phyloP scores from a whole-genome alignment of 768 basidiomycete species.

The Collybia sp. region DNA sequence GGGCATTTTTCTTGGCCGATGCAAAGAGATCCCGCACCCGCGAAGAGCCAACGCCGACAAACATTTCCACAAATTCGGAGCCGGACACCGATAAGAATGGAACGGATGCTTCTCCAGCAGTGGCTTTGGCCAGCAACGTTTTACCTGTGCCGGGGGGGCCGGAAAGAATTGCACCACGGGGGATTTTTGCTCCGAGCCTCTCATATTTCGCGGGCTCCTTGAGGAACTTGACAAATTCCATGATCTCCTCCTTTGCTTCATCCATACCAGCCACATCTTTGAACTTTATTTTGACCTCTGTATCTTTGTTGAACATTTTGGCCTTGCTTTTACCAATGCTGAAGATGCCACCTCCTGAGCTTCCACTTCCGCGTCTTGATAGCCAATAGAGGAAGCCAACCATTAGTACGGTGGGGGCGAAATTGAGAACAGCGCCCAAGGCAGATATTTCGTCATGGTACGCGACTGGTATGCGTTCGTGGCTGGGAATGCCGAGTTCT shows the following conservation, averaged over 20 bases:
- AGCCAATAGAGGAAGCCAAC: constrained; percentile 89
- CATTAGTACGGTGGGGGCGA: constrained; percentile 92
- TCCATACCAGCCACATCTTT: constrained; percentile 99
- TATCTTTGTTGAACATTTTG: constrained; percentile 95
- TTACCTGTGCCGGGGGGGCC: constrained; percentile 98
- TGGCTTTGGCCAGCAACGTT: constrained; percentile 96
- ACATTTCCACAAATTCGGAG: constrained; percentile 99
- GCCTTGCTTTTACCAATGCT: constrained; percentile 95
- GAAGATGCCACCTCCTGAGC: constrained; percentile 87
- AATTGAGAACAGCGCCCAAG: constrained; percentile 75
- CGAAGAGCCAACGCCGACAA: constrained; percentile 97
- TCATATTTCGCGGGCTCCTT: constrained; percentile 95
- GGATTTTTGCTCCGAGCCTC: constrained; percentile 96
- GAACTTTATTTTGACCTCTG: constrained; percentile 89
- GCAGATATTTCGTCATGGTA: constrained; percentile 94
- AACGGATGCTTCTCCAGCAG: constrained; percentile 95
- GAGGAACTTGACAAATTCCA: constrained; percentile 99
- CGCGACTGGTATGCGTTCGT: constrained; percentile 93
- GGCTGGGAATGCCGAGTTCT: constrained; percentile 87
- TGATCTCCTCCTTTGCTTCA: constrained; percentile 99
- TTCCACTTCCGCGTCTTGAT: constrained; percentile 63
- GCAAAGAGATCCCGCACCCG: constrained; percentile 97
- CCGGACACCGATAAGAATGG: constrained; percentile 99
- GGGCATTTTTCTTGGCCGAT: constrained; percentile 95
- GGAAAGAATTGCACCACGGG: constrained; percentile 90